Percentiles rank a stretch among this genome's conserved stretches.
Conservation (phyloP, 331 rosid genomes). For the Erythrophleum ivorense region DNA sequence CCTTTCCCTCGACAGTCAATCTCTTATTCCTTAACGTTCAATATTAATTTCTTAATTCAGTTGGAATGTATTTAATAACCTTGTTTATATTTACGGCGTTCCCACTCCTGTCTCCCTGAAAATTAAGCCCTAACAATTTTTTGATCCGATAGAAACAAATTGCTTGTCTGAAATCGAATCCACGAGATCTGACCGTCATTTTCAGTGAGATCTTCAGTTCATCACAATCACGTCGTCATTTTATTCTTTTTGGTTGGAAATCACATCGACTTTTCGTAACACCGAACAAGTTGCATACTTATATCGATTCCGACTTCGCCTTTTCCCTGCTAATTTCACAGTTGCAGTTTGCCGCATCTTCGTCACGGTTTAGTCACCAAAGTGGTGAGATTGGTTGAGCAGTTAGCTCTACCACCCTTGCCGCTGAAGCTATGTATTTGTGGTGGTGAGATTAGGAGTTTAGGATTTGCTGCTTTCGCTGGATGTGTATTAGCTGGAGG, state of each 20-base stretch:
- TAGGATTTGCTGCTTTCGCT: constrained; percentile 45
- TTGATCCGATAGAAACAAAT: background rate
- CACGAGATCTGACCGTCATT: background rate
- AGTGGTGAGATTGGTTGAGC: background rate
- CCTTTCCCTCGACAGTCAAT: constrained; percentile 58
- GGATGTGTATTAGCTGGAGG: constrained; percentile 65
- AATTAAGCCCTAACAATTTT: background rate
- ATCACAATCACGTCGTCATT: background rate
- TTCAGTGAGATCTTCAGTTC: constrained; percentile 8
- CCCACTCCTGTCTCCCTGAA: background rate
- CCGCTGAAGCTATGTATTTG: constrained; percentile 55
- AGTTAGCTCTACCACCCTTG: background rate
- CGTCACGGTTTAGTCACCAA: constrained; percentile 35
- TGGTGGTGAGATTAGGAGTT: constrained; percentile 52
- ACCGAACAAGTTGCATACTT: constrained; percentile 36
- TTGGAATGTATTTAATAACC: background rate
- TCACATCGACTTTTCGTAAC: background rate
- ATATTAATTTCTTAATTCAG: background rate
- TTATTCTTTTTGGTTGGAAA: background rate
- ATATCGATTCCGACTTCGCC: too few relatives aligned
- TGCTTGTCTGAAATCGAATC: constrained; percentile 12
- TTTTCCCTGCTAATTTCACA: constrained; percentile 27
- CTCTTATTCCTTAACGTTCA: background rate
- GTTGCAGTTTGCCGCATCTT: constrained; percentile 4
- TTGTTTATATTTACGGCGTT: constrained; percentile 41